These are phyloP conservation scores for Eimeria tenella DNA, from an alignment of 169 alveolate species.

Conservation along the genomic window DNA sequence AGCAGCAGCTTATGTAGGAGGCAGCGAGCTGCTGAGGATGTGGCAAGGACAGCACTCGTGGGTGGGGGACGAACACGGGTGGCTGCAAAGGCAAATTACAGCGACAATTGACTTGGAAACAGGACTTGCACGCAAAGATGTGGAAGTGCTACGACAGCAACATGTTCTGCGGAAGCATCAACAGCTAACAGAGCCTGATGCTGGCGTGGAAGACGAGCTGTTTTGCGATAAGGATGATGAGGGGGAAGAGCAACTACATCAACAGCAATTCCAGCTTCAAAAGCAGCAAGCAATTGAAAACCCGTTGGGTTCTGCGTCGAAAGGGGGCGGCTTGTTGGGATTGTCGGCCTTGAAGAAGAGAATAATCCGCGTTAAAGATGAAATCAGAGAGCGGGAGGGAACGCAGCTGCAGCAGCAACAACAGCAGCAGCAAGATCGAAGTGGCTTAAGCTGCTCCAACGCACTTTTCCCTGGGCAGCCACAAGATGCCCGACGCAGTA, in stretches of 20 bases:
- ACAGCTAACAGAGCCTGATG: neutral
- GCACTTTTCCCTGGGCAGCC: neutral
- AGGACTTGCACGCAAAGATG: no score
- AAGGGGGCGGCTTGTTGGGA: no score
- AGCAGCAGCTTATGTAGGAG: constrained; percentile 7
- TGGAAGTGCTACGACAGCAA: neutral
- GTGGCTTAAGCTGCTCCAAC: neutral
- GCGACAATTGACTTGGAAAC: no score
- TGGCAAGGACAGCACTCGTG: no score
- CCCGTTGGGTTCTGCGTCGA: neutral
- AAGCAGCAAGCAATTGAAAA: neutral
- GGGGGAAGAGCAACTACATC: constrained; percentile 5
- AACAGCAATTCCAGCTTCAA: neutral
- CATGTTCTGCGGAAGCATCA: neutral
- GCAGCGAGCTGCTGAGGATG: neutral
- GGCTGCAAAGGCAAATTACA: no score
- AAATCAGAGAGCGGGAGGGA: neutral
- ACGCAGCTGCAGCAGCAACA: neutral
- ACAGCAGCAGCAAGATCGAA: neutral
- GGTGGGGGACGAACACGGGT: no score
- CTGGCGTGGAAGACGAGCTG: no score
- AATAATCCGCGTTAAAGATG: no score
- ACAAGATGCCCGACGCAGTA: neutral
- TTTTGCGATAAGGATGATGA: neutral
- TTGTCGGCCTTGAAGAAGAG: no score